Evolutionary conservation across 805 yeast genomes (phyloP), one percentile per base, ranked within the genome.

Genomic region (Candida krabiensis): DNA sequence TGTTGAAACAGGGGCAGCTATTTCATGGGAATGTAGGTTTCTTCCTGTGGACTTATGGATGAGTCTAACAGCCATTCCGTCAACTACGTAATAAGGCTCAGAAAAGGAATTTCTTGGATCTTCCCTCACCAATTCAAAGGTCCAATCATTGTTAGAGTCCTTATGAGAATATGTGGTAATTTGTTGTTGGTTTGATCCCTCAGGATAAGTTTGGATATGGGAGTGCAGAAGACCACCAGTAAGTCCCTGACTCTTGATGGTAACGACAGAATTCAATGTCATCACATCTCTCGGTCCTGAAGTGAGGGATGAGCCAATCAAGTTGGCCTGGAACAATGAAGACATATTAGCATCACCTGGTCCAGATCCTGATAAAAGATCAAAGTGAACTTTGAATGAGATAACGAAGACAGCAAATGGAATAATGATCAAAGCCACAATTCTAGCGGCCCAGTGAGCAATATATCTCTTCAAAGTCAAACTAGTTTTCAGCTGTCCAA

Each of bases 171-270:
- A 93, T 5, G 93, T 86, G 19, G 99, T 93, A 34, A 93, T 73
- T 64, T 93, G 99, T 62, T 90, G 97, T 65, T 93, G 98, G 46
- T 76, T 74, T 2, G 96, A 86, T 3, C 98, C 98, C 47, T 80
- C 88, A 12, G 99, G 99, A 59, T 82, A 93, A 9, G 73, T 61
- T 58, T 86, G 95, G 13, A 72, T 69, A 58, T 93, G 99, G 0
- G 98, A 91, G 60, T 93, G 99, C 45, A 93, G 66, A 47, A 87
- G 71, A 37, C 84, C 80, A 12, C 86, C 83, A 34, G 85, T 77
- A 33, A 83, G 66, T 3, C 88, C 89, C 50, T 82, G 86, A 18
- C 82, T 79, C 55, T 86, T 72, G 35, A 86, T 48, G 1, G 91
- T 81, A 11, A 83, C 70, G 31, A 64, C 56, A 2, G 90, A 83